phyloP scores from a whole-genome alignment of 2,329 filamentous ascomycete genomes.

The Cladosporium sphaerospermum region DNA sequence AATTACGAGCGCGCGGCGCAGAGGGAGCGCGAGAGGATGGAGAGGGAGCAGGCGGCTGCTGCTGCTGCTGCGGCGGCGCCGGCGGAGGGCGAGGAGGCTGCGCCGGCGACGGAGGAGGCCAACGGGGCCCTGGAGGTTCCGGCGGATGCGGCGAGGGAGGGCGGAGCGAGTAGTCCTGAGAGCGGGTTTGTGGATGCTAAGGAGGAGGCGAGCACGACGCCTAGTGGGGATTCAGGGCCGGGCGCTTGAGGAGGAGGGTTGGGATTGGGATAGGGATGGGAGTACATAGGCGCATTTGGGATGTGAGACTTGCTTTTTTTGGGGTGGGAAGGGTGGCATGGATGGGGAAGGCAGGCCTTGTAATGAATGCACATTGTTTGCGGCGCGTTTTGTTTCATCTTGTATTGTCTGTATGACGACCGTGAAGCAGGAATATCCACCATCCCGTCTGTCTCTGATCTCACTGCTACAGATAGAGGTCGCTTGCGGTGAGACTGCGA shows the following conservation, averaged over 20 bases:
- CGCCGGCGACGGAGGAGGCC: conserved; percentile 6
- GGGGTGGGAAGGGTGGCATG: too few relatives aligned
- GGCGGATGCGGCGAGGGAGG: conserved; percentile 11
- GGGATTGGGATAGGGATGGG: background rate
- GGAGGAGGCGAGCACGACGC: conserved; percentile 17
- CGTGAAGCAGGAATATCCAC: too few relatives aligned
- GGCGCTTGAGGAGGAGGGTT: background rate
- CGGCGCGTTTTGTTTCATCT: too few relatives aligned
- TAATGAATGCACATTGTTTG: too few relatives aligned
- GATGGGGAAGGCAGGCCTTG: too few relatives aligned
- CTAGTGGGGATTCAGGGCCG: background rate
- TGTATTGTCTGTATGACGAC: too few relatives aligned
- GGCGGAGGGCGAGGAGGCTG: conserved; percentile 25
- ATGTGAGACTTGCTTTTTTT: too few relatives aligned
- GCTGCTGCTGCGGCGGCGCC: conserved; percentile 28
- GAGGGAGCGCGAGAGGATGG: conserved; percentile 38
- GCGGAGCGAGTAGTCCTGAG: conserved; percentile 20
- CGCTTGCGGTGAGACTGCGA: too few relatives aligned
- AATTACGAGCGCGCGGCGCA: conserved; percentile 52
- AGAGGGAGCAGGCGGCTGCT: conserved; percentile 35
- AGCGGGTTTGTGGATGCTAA: conserved; percentile 28
- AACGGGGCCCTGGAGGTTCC: conserved; percentile 13
- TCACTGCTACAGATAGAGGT: too few relatives aligned
- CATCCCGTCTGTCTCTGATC: too few relatives aligned
- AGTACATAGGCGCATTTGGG: too few relatives aligned